These are phyloP conservation scores for Cenchrus fungigraminus DNA, from an alignment of 176 grass and related monocot genomes.

Conservation along the genomic window DNA sequence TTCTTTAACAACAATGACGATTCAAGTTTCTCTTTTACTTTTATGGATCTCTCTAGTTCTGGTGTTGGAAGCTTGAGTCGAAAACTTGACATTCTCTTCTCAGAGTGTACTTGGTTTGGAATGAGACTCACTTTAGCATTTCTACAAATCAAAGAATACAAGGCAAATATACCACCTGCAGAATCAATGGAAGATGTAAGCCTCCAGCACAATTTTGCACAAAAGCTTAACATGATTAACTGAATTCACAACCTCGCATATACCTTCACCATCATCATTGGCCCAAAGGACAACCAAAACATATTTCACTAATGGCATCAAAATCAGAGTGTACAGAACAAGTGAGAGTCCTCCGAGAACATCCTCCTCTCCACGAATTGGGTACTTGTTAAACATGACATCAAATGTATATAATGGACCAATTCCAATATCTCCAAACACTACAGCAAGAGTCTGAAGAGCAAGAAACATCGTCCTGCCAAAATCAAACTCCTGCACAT, in stretches of 20 bases:
- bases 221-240: slow-evolving; percentile 29
- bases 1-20: slow-evolving; percentile 77
- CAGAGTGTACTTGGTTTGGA: slow-evolving; percentile 79
- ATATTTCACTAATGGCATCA: slow-evolving; percentile 89
- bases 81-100: slow-evolving; percentile 81
- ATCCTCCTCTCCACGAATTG: slow-evolving; percentile 79
- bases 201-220: slow-evolving; percentile 27
- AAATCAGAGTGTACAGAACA: slow-evolving; percentile 86
- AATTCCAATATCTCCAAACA: slow-evolving; percentile 95
- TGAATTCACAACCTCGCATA: slow-evolving; percentile 57
- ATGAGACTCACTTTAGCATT: slow-evolving; percentile 87
- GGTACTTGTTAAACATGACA: slow-evolving; percentile 82
- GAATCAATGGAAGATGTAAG: slow-evolving; percentile 44
- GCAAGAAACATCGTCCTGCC: slow-evolving; percentile 73
- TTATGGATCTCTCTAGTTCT: slow-evolving; percentile 82
- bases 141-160: slow-evolving; percentile 96
- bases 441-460: slow-evolving; percentile 88
- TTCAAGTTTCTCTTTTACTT: slow-evolving; percentile 90
- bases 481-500: slow-evolving; percentile 81
- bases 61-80: slow-evolving; percentile 71
- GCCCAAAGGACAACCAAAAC: slow-evolving; percentile 83
- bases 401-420: slow-evolving; percentile 96
- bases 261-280: slow-evolving; percentile 95
- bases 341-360: slow-evolving; percentile 92
- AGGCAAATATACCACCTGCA: slow-evolving; percentile 94